A percentile compares a stretch with the other conserved stretches of the same genome.
These are phyloP conservation scores for Lodderomyces jiufengensis DNA, from an alignment of 1,139 yeast species.

Conservation along the genomic window DNA sequence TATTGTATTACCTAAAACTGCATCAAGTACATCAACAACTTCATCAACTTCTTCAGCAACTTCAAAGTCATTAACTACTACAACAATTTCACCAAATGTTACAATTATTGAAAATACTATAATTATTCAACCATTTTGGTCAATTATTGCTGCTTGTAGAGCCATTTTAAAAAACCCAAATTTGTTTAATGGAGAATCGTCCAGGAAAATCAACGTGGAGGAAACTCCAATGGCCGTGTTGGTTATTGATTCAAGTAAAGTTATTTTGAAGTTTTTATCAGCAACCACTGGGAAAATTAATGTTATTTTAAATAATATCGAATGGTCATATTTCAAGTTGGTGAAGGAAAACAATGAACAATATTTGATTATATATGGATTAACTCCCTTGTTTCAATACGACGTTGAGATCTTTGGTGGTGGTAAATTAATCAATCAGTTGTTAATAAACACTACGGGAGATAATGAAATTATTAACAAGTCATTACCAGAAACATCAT, in stretches of 20 bases:
- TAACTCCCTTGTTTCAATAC: conserved; percentile 66
- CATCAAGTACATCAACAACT: conserved; percentile 13
- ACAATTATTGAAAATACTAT: conserved; percentile 30
- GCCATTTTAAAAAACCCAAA: conserved; percentile 49
- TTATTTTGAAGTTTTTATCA: conserved; percentile 38
- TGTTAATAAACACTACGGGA: conserved; percentile 29
- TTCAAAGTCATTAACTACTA: conserved; percentile 15
- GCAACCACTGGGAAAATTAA: not conserved
- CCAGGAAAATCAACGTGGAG: conserved; percentile 22
- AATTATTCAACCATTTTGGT: conserved; percentile 63
- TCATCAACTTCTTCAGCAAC: conserved; percentile 13
- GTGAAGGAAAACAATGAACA: conserved; percentile 32
- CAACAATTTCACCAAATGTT: conserved; percentile 18
- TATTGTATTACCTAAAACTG: conserved; percentile 2
- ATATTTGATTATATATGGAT: conserved; percentile 54
- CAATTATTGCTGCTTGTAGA: conserved; percentile 58
- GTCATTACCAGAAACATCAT: conserved; percentile 40
- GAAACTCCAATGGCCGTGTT: conserved; percentile 22
- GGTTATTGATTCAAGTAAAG: conserved; percentile 33
- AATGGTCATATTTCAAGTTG: conserved; percentile 53
- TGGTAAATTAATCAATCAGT: conserved; percentile 22
- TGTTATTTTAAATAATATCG: conserved; percentile 49
- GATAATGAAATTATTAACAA: conserved; percentile 31
- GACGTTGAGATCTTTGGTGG: conserved; percentile 53
- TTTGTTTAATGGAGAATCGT: conserved; percentile 52